phyloP scores from a whole-genome alignment of 768 basidiomycete genomes.

The Xanthoconium stramineum region DNA sequence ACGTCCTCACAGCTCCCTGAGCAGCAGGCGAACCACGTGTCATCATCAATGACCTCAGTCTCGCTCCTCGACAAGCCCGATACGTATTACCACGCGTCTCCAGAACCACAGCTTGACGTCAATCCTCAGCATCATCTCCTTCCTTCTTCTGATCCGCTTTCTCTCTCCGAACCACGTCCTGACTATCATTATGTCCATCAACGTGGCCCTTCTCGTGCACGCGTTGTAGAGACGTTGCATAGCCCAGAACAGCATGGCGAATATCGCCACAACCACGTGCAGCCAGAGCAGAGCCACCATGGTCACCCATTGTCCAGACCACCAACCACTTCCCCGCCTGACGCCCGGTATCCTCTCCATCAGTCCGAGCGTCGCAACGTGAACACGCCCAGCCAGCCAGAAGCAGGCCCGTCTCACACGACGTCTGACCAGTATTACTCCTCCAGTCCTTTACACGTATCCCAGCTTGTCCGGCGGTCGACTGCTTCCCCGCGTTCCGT shows the following conservation, averaged over 20 bases:
- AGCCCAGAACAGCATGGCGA: constrained; percentile 25
- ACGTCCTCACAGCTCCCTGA: constrained; percentile 23
- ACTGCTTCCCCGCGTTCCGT: constrained; percentile 12
- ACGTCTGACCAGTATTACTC: constrained; percentile 19
- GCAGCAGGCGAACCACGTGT: constrained; percentile 22
- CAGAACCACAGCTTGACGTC: constrained; percentile 31
- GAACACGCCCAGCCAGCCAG: constrained; percentile 17
- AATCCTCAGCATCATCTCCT: constrained; percentile 23
- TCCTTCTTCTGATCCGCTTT: constrained; percentile 29
- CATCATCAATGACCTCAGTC: constrained; percentile 29
- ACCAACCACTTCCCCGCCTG: constrained; percentile 16
- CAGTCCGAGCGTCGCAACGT: constrained; percentile 12
- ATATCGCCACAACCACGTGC: constrained; percentile 27
- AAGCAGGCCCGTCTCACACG: constrained; percentile 17
- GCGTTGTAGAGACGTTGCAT: constrained; percentile 22
- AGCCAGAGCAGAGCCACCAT: constrained; percentile 12
- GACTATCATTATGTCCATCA: constrained; percentile 30
- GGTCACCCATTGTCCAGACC: constrained; percentile 17
- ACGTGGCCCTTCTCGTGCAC: constrained; percentile 26
- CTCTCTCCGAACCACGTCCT: constrained; percentile 26
- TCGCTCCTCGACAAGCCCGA: constrained; percentile 25
- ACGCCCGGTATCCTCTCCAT: constrained; percentile 20
- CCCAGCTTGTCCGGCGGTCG: constrained; percentile 24
- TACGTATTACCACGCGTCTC: constrained; percentile 25
- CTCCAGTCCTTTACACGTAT: constrained; percentile 4